Evolutionary conservation across 306 rosid genomes (phyloP).

Genomic region (Cicer bijugum): DNA sequence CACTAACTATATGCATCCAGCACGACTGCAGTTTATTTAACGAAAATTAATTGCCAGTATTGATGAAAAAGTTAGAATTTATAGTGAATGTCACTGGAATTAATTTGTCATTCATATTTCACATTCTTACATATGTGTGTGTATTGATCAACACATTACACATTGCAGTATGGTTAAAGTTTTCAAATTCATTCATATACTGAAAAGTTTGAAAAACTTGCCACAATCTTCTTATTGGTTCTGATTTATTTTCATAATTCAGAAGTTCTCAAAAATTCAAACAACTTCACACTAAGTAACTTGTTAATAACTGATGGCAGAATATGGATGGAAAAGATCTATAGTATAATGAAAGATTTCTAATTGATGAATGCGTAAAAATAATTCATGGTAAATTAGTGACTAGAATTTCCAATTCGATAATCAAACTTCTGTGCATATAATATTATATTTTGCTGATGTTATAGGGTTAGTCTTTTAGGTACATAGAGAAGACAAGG

Average conservation of each 20-base stretch:
- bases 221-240: slow-evolving; percentile 11
- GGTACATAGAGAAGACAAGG: background rate
- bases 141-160: slow-evolving; percentile 20
- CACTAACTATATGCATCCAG: slow-evolving; percentile 27
- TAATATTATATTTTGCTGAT: slow-evolving; percentile 12
- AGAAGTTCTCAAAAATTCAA: slow-evolving; percentile 9
- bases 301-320: slow-evolving; percentile 2
- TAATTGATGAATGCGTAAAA: background rate
- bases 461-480: background rate
- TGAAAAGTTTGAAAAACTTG: slow-evolving; percentile 8
- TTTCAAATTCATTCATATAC: slow-evolving; percentile 26
- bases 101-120: slow-evolving; percentile 16
- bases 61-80: slow-evolving; percentile 4
- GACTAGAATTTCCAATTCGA: background rate
- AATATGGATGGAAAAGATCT: slow-evolving; percentile 16
- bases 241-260: slow-evolving; percentile 5
- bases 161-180: slow-evolving; percentile 14
- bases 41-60: slow-evolving; percentile 21
- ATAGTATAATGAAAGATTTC: background rate
- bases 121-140: slow-evolving; percentile 14
- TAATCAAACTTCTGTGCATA: background rate
- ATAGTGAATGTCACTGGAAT: slow-evolving; percentile 7
- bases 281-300: slow-evolving; percentile 12
- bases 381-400: background rate
- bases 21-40: slow-evolving; percentile 14